Evolutionary conservation across 2,329 filamentous ascomycete species (phyloP).

Genomic region (Aspergillus tubingensis): DNA sequence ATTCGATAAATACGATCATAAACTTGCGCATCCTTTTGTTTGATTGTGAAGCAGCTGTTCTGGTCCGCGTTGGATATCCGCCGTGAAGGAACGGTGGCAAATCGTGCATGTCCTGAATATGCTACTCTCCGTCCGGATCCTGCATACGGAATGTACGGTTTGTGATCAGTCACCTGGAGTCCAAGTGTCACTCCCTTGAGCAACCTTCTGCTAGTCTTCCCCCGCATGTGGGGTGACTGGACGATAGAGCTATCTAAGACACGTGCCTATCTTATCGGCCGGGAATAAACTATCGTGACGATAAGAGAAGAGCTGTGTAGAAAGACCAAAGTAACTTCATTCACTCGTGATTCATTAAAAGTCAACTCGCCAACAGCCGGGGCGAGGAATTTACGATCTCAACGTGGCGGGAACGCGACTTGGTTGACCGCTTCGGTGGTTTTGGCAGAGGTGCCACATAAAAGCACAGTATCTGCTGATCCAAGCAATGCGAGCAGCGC

Average conservation of each 20-base stretch:
- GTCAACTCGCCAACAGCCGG: not conserved
- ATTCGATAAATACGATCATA: too few relatives aligned
- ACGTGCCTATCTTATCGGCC: not conserved
- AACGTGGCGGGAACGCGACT: constrained; percentile 1
- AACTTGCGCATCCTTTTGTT: not conserved
- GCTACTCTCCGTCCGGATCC: not conserved
- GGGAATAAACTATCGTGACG: not conserved
- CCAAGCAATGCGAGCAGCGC: constrained; percentile 34
- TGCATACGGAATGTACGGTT: not conserved
- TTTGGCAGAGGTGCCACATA: constrained; percentile 32
- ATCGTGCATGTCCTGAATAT: not conserved
- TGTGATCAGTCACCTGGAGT: not conserved
- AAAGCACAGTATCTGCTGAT: constrained; percentile 37
- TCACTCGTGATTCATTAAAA: not conserved
- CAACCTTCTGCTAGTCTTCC: not conserved
- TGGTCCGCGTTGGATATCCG: not conserved
- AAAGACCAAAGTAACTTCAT: not conserved
- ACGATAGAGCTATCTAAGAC: not conserved
- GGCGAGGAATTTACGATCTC: not conserved
- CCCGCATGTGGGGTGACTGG: not conserved
- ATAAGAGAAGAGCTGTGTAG: not conserved
- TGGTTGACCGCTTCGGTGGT: constrained; percentile 20
- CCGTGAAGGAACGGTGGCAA: not conserved
- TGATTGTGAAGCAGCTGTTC: not conserved
- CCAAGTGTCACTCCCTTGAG: not conserved